phyloP scores from a whole-genome alignment of 176 grass and related monocot species.

The Typha latifolia region DNA sequence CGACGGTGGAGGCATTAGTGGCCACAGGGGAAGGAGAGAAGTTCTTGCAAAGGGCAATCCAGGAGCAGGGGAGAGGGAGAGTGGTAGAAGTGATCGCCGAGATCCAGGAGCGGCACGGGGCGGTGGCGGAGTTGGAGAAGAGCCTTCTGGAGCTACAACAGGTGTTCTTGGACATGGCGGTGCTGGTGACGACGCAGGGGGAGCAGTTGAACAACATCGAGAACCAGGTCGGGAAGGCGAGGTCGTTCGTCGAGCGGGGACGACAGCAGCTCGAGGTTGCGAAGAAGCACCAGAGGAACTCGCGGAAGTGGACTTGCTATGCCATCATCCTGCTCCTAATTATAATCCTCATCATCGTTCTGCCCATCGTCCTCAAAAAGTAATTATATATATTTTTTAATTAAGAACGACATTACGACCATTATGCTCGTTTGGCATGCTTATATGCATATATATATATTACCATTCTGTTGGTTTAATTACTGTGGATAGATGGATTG shows the following conservation, averaged over 20 bases:
- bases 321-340: constrained; percentile 16
- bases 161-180: constrained; percentile 81
- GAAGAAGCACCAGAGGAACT: constrained; percentile 27
- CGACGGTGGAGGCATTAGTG: constrained; percentile 40
- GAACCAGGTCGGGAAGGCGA: constrained; percentile 36
- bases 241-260: constrained; percentile 34
- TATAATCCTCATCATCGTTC: constrained; percentile 30
- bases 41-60: constrained; percentile 26
- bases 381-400: no score
- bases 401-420: no score
- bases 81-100: constrained; percentile 31
- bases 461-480: no score
- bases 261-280: constrained; percentile 34
- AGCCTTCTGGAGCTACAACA: constrained; percentile 69
- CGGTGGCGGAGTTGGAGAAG: constrained; percentile 43
- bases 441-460: no score
- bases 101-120: constrained; percentile 37
- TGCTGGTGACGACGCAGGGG: constrained; percentile 54
- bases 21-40: constrained; percentile 18
- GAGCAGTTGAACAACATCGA: constrained; percentile 47
- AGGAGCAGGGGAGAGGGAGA: constrained; percentile 30
- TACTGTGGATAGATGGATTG: no score
- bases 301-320: constrained; percentile 29
- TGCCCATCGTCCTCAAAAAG: constrained; percentile 14
- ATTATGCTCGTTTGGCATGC: no score